Conservation (phyloP, 345 rosid species). For the Salix exigua region DNA sequence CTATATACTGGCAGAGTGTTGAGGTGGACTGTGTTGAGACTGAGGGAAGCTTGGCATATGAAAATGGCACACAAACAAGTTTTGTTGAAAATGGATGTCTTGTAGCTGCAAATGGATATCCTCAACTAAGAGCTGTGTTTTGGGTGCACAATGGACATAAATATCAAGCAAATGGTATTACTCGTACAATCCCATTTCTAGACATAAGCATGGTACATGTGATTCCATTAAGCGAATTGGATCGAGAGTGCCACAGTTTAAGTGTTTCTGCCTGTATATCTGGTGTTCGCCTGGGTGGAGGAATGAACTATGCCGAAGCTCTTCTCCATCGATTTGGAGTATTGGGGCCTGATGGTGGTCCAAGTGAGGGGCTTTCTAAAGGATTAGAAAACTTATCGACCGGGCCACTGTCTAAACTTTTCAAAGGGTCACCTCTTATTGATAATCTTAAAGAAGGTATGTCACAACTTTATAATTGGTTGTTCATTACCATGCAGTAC, state of each 20-base stretch:
- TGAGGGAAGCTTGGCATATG: constrained; percentile 39
- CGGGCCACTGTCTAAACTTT: constrained; percentile 82
- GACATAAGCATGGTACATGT: constrained; percentile 72
- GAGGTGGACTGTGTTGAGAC: constrained; percentile 84
- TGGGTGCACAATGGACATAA: constrained; percentile 67
- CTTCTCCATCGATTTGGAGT: constrained; percentile 90
- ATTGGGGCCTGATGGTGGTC: constrained; percentile 89
- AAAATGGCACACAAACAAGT: constrained; percentile 25
- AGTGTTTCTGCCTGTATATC: constrained; percentile 73
- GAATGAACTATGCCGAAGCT: constrained; percentile 88
- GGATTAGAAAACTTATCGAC: constrained; percentile 73
- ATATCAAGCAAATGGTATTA: constrained; percentile 37
- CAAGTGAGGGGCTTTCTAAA: constrained; percentile 78
- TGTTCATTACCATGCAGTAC: background rate
- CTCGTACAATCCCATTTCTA: constrained; percentile 52
- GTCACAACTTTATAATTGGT: background rate
- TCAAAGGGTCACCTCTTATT: constrained; percentile 55
- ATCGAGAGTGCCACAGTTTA: constrained; percentile 81
- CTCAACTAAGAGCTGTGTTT: constrained; percentile 74
- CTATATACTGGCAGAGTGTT: constrained; percentile 68
- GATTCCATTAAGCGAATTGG: constrained; percentile 79
- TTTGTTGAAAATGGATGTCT: constrained; percentile 38
- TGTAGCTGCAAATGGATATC: constrained; percentile 37
- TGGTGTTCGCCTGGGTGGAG: constrained; percentile 92
- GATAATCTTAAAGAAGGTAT: constrained; percentile 48